Percentiles rank a stretch among this genome's conserved stretches.
phyloP scores from a whole-genome alignment of 2,329 filamentous ascomycete genomes.

The Albophoma yamanashiensis region DNA sequence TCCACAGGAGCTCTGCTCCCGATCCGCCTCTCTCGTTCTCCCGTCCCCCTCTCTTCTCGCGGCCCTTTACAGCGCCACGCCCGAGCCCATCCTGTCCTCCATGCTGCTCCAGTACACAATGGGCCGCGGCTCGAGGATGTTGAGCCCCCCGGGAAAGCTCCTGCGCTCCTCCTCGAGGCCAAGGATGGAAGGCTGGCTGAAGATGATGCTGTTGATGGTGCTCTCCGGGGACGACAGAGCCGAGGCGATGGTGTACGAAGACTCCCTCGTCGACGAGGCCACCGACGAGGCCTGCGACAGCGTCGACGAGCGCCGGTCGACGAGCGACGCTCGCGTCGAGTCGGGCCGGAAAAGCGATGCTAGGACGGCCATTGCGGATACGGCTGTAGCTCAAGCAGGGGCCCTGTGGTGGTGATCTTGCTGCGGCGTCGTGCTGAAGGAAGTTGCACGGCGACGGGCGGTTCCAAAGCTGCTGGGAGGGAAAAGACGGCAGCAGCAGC shows the following conservation, averaged over 20 bases:
- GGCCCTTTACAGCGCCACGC: background rate
- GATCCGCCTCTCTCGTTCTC: background rate
- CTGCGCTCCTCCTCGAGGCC: constrained; percentile 46
- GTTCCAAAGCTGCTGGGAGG: background rate
- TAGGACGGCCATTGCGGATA: background rate
- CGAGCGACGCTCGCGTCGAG: background rate
- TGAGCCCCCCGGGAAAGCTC: constrained; percentile 40
- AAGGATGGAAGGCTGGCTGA: constrained; percentile 45
- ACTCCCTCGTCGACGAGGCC: constrained; percentile 25
- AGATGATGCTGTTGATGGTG: constrained; percentile 49
- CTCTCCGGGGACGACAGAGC: constrained; percentile 33
- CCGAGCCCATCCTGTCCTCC: constrained; percentile 45
- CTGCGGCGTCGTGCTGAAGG: background rate
- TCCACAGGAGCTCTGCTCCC: background rate
- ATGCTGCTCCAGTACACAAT: constrained; percentile 53
- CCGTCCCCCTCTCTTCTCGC: background rate
- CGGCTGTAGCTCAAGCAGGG: background rate
- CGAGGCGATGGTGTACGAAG: constrained; percentile 24
- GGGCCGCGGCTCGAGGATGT: constrained; percentile 50
- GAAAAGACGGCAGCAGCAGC: background rate
- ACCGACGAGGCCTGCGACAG: constrained; percentile 34
- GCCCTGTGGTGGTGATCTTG: background rate
- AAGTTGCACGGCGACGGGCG: background rate
- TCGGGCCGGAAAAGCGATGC: background rate
- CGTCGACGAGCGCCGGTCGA: constrained; percentile 25